Conservation (phyloP, 768 basidiomycete genomes). For the Hemileccinum rubropunctum region DNA sequence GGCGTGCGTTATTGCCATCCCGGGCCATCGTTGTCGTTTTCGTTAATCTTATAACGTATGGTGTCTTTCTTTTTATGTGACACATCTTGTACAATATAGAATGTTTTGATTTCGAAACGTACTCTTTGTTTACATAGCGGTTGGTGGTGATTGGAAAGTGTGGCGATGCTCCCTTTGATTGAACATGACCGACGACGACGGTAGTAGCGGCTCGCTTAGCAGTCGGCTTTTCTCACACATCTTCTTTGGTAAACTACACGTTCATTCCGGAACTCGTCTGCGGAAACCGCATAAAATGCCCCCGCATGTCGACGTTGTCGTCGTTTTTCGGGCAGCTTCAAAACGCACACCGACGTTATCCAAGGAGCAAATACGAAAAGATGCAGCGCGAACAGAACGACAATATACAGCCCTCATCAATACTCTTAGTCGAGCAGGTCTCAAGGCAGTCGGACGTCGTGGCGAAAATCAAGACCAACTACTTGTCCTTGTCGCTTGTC, state of each 20-base stretch:
- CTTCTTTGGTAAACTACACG: not conserved
- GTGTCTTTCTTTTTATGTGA: not conserved
- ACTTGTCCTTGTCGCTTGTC: constrained; percentile 73
- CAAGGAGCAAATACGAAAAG: constrained; percentile 61
- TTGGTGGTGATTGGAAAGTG: no score
- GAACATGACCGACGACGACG: not conserved
- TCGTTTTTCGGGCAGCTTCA: constrained; percentile 61
- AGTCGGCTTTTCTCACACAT: constrained; percentile 2
- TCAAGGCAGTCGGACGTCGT: constrained; percentile 69
- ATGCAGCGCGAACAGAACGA: constrained; percentile 59
- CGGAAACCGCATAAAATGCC: constrained; percentile 30
- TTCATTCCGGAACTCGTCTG: not conserved
- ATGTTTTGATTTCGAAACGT: not conserved
- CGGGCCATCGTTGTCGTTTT: not conserved
- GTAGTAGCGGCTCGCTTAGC: not conserved
- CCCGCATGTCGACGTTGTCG: constrained; percentile 69
- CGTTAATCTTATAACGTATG: not conserved
- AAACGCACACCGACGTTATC: constrained; percentile 39
- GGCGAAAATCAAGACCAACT: constrained; percentile 78
- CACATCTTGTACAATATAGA: not conserved
- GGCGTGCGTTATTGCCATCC: constrained; percentile 1
- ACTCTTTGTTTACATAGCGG: no score
- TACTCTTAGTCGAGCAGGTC: constrained; percentile 56
- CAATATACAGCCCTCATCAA: constrained; percentile 68
- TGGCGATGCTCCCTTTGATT: not conserved